Evolutionary conservation across 1,284 basidiomycete genomes (phyloP), one percentile per base, ranked within the genome.

Genomic region (Austroboletus niveus): DNA sequence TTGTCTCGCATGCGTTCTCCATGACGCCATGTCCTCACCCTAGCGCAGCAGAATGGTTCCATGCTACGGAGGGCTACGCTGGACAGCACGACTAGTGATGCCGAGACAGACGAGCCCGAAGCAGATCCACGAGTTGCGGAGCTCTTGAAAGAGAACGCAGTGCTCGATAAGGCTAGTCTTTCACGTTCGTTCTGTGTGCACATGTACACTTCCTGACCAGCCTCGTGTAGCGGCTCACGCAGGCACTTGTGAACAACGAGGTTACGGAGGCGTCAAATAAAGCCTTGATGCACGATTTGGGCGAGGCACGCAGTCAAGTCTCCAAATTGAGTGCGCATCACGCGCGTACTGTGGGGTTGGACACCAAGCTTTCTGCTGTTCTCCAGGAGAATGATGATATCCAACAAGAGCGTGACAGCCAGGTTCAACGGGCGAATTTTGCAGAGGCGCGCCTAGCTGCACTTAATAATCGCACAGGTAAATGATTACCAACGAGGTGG

Each of bases 341-440:
- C 53, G 85, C 84, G 32, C 82, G 85, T 44, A 80, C 85, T 3
- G 73, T 84, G 10, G 87, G 86, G 9, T 80, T 82, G 76, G 89
- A 92, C 59, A 75, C 76, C 22, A 81, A 82, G 17, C 63, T 94
- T n/a, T 77, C 78, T 15, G 68, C 75, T 20, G 77, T 77, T 17
- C 69, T 81, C 45, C 82, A 82, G 60, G 90, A 94, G 68, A 81
- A 82, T 59, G 92, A 97, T 45, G 94, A 98, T 64, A 77, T 91
- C 61, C 83, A 84, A 53, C 92, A 96, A 67, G 89, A 94, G 64
- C 77, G 88, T 24, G 86, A 89, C 48, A 80, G 78, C 46, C 91
- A 94, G 59, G 72, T 80, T 7, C 82, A 87, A 49, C 78, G 86
- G 34, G 82, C 87, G 5, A 80, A 82, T 48, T 71, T 85, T 38